A percentile compares a stretch with the other conserved stretches of the same genome.
These are phyloP conservation scores for Erigeron philadelphicus DNA, from an alignment of 140 eudicot genomes.

Conservation along the genomic window DNA sequence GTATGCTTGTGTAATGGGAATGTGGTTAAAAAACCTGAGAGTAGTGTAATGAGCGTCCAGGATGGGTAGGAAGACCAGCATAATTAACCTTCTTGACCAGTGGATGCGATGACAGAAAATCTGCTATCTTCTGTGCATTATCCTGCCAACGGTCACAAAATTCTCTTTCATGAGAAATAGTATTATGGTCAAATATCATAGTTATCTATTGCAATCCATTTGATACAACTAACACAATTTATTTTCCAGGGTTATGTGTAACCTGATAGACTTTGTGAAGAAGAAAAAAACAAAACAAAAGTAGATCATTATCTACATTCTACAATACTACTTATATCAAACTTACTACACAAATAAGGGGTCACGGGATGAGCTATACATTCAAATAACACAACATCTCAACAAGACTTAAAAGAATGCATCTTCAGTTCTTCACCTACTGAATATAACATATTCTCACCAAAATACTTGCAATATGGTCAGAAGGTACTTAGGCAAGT, in stretches of 20 bases:
- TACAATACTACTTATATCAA: too few relatives aligned
- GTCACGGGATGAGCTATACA: background rate
- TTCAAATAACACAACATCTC: background rate
- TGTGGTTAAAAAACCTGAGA: slow-evolving; percentile 61
- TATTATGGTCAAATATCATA: background rate
- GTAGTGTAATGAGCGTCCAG: slow-evolving; percentile 81
- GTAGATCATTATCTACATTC: background rate
- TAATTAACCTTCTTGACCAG: slow-evolving; percentile 80
- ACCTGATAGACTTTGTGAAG: background rate
- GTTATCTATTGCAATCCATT: background rate
- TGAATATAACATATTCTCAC: background rate
- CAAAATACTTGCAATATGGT: background rate
- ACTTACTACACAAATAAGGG: background rate
- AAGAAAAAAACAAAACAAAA: background rate
- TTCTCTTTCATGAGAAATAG: background rate
- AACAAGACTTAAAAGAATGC: background rate
- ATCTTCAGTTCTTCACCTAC: too few relatives aligned
- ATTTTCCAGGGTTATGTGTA: background rate
- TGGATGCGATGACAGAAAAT: slow-evolving; percentile 77
- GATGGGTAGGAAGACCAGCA: slow-evolving; percentile 90
- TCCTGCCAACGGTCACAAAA: slow-evolving; percentile 45
- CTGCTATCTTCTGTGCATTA: slow-evolving; percentile 92
- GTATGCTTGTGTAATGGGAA: background rate
- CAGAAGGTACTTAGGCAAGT: background rate
- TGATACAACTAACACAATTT: background rate